Evolutionary conservation across 1,139 yeast genomes (phyloP), one percentile per base, ranked within the genome.

Genomic region (Arxiozyma telluris): DNA sequence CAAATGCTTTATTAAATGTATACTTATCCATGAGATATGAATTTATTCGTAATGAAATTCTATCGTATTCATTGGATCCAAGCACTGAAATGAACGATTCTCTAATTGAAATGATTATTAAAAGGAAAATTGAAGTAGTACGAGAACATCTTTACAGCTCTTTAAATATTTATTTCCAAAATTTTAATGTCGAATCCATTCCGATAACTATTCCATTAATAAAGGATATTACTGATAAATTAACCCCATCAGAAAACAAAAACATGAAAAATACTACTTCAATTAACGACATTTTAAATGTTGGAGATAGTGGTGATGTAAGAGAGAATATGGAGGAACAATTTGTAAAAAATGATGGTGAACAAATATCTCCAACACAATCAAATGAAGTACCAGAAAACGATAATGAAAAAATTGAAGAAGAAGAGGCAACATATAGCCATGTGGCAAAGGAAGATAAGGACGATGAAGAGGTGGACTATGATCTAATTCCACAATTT

Each of bases 101-200:
- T 62, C 38, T 66, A 70, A 76, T 82, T 34, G 84, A 86, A 58
- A 81, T 84, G 57, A 87, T 84, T 64, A 73, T 90, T 54, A 90
- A 90, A 62, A 74, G 96, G 59, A 84, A 80, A 63, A 78, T 90
- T 49, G 98, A 93, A 67, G 81, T 87, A 4, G 82, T 87, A 58
- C 76, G 98, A 65, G 97, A 91, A 66, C 78, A 53, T 62, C 63
- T 61, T 46, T 64, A 57, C 59, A 66, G 62, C 60, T 65, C 62
- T 9, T 38, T 58, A 56, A 67, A 58, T 43, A 64, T 58, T 18
- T 63, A 56, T 62, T 58, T 51, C 17, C 61, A 63, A n/a, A 55
- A 54, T 15, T 61, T 61, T 49, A 54, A 55, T 18, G 27, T 54
- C 8, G 53, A 50, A 8, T 56, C 57, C 2, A 53, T 46, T 8